phyloP scores from a whole-genome alignment of 1,284 basidiomycete genomes.

The Marasmius oreades region DNA sequence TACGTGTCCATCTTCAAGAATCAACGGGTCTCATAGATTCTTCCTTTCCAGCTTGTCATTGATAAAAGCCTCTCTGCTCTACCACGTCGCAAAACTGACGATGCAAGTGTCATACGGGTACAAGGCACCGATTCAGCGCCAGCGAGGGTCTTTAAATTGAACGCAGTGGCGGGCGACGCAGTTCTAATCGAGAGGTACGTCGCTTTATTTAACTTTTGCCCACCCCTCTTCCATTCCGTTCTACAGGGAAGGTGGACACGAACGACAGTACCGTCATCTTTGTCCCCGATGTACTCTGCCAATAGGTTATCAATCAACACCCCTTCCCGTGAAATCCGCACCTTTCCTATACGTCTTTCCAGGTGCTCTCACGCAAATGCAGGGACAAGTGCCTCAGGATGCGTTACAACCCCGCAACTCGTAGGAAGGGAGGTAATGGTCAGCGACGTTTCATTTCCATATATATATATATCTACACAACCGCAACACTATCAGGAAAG shows the following conservation, averaged over 20 bases:
- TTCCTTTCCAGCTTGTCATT: constrained; percentile 64
- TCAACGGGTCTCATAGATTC: not conserved
- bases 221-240: constrained; percentile 1
- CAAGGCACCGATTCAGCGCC: constrained; percentile 54
- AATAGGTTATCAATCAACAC: constrained; percentile 71
- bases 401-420: constrained; percentile 49
- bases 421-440: not conserved
- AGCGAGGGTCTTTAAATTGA: constrained; percentile 75
- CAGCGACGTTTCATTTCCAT: not conserved
- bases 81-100: constrained; percentile 71
- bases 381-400: constrained; percentile 73
- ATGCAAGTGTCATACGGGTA: constrained; percentile 66
- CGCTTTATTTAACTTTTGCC: constrained; percentile 3
- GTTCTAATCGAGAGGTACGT: constrained; percentile 69
- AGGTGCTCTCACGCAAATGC: constrained; percentile 72
- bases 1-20: constrained; percentile 39
- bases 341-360: constrained; percentile 71
- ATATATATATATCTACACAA: not conserved
- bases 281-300: constrained; percentile 74
- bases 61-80: constrained; percentile 69
- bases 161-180: constrained; percentile 59
- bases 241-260: constrained; percentile 57
- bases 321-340: constrained; percentile 67
- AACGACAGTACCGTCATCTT: constrained; percentile 70
- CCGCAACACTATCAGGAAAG: not conserved